These are phyloP conservation scores for Chlamydomonas sphaeroides DNA, from an alignment of 139 green algal species.

Conservation along the genomic window DNA sequence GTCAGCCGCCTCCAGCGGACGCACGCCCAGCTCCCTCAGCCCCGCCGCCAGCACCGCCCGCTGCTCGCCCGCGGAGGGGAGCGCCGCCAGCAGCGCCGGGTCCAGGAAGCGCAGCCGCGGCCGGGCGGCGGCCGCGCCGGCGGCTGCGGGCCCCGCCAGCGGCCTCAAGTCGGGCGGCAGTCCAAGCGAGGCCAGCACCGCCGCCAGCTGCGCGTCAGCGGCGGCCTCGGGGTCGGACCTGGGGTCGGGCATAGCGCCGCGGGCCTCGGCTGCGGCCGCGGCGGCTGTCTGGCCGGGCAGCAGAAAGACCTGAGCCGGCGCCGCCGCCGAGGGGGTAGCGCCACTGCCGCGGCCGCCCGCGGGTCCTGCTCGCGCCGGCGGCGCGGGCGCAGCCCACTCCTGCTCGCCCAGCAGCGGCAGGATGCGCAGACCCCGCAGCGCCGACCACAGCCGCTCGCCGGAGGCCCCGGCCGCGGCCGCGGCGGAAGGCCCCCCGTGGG, in stretches of 20 bases:
- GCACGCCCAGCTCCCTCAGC: constrained; percentile 17
- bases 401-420: neutral
- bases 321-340: neutral
- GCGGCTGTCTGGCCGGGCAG: neutral
- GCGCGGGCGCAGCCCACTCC: too few relatives aligned
- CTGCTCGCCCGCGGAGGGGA: neutral
- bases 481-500: too few relatives aligned
- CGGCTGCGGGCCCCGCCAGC: neutral
- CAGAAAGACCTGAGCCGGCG: neutral
- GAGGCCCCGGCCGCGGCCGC: too few relatives aligned
- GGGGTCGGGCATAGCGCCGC: too few relatives aligned
- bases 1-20: neutral
- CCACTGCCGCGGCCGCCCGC: neutral
- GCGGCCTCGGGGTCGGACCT: too few relatives aligned
- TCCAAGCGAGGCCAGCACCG: neutral
- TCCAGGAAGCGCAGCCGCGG: too few relatives aligned
- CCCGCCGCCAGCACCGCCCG: constrained; percentile 6
- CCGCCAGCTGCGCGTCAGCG: neutral
- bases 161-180: neutral
- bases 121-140: too few relatives aligned
- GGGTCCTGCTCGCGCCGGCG: too few relatives aligned
- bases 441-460: neutral
- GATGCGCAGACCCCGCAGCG: neutral
- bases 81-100: neutral
- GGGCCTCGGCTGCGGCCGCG: too few relatives aligned